Evolutionary conservation across 805 yeast genomes (phyloP).

Genomic region (Vanderwaltozyma verrucispora): DNA sequence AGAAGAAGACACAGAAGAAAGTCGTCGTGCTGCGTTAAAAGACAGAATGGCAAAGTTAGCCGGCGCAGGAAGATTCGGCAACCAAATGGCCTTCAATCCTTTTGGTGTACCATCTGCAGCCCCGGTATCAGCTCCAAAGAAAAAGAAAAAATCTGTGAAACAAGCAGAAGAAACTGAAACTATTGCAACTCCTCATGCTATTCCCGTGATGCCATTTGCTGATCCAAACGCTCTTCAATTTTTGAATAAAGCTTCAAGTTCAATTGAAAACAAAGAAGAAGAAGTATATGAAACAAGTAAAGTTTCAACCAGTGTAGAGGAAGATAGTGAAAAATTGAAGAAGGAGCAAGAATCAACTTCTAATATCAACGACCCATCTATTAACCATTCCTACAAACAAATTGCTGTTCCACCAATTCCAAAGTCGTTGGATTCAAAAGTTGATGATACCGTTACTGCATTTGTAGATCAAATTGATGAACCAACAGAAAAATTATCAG

Average conservation of each 20-base stretch:
- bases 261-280: neutral
- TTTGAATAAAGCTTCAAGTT: constrained; percentile 8
- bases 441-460: too few species aligned
- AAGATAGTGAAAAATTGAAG: neutral
- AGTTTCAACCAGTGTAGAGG: neutral
- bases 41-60: constrained; percentile 96
- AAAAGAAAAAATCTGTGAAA: constrained; percentile 20
- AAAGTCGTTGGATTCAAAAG: too few species aligned
- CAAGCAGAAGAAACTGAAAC: constrained; percentile 12
- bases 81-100: constrained; percentile 33
- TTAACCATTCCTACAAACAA: too few species aligned
- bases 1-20: constrained; percentile 67
- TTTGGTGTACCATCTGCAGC: constrained; percentile 29
- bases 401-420: too few species aligned
- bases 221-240: constrained; percentile 29
- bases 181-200: constrained; percentile 24
- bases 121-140: constrained; percentile 12
- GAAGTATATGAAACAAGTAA: neutral
- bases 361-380: too few species aligned
- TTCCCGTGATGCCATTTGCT: constrained; percentile 47
- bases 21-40: constrained; percentile 63
- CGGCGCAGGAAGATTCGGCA: constrained; percentile 68
- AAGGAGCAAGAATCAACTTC: too few species aligned
- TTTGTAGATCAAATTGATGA: too few species aligned
- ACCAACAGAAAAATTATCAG: too few species aligned